Conservation (phyloP, 495 filamentous ascomycete species). For the Penicillium flavigenum region DNA sequence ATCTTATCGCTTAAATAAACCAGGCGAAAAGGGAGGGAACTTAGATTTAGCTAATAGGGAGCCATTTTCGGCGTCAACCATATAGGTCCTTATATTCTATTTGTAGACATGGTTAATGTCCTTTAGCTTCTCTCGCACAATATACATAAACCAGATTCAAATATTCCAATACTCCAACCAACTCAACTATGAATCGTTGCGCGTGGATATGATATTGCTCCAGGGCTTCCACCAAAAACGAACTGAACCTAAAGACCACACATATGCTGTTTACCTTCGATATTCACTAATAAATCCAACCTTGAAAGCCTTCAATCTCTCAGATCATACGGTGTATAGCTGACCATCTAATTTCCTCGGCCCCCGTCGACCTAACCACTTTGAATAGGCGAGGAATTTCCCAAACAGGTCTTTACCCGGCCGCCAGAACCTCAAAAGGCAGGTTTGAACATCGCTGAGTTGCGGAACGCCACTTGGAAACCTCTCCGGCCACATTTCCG, state of each 20-base stretch:
- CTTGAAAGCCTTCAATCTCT: background rate
- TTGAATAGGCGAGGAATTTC: background rate
- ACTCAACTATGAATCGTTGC: too few relatives aligned
- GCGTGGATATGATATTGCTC: too few relatives aligned
- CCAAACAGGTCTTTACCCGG: too few relatives aligned
- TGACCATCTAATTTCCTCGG: background rate
- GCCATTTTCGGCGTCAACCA: too few relatives aligned
- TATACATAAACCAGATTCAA: background rate
- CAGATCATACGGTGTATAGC: background rate
- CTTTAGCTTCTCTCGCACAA: background rate
- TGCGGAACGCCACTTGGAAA: background rate
- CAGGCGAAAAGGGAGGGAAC: too few relatives aligned
- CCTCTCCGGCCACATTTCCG: background rate
- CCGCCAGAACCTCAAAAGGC: background rate
- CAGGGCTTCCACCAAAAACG: too few relatives aligned
- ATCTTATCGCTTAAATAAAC: too few relatives aligned
- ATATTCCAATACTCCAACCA: background rate
- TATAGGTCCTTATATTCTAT: too few relatives aligned
- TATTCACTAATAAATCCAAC: background rate
- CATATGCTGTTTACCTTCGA: background rate
- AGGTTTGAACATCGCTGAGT: background rate
- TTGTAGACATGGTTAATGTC: too few relatives aligned
- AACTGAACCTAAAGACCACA: background rate
- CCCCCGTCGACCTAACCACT: background rate
- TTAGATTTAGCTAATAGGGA: too few relatives aligned